These are phyloP conservation scores for Boletus barrowsii DNA, from an alignment of 768 basidiomycete genomes.

Conservation along the genomic window DNA sequence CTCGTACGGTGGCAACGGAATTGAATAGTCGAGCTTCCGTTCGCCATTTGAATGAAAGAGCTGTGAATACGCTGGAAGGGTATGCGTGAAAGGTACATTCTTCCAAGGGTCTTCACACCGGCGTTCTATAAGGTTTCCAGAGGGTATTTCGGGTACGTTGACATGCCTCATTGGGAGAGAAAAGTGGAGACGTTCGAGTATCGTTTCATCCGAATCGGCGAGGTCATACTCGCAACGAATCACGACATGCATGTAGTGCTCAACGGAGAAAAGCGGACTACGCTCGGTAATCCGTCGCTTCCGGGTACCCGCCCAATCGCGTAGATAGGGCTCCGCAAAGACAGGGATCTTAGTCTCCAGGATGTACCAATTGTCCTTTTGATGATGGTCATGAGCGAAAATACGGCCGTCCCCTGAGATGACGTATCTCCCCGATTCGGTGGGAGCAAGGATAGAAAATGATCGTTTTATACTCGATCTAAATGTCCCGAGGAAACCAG, in stretches of 20 bases:
- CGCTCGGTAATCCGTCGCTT: constrained; percentile 42
- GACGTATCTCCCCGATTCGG: constrained; percentile 44
- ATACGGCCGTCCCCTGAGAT: constrained; percentile 50
- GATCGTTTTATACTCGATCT: constrained; percentile 30
- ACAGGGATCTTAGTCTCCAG: constrained; percentile 23
- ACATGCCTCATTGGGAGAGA: constrained; percentile 52
- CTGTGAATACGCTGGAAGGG: constrained; percentile 74
- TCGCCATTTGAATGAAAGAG: constrained; percentile 75
- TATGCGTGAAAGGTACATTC: constrained; percentile 21
- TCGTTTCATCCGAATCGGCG: constrained; percentile 31
- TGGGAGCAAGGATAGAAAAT: constrained; percentile 49
- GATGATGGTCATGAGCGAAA: constrained; percentile 36
- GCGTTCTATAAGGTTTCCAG: background rate
- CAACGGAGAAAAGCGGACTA: constrained; percentile 56
- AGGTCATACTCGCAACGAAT: constrained; percentile 56
- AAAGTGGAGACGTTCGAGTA: constrained; percentile 32
- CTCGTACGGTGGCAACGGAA: constrained; percentile 62
- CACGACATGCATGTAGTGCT: constrained; percentile 52
- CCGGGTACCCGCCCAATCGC: constrained; percentile 31
- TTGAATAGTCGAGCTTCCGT: constrained; percentile 62
- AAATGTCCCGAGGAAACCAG: constrained; percentile 37
- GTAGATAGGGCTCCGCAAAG: constrained; percentile 5
- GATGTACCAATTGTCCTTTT: constrained; percentile 27
- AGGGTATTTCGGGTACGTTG: constrained; percentile 33
- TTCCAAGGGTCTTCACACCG: constrained; percentile 8